Evolutionary conservation across 768 basidiomycete species (phyloP), one percentile per base, ranked within the genome.

Genomic region (Russula brevipes): DNA sequence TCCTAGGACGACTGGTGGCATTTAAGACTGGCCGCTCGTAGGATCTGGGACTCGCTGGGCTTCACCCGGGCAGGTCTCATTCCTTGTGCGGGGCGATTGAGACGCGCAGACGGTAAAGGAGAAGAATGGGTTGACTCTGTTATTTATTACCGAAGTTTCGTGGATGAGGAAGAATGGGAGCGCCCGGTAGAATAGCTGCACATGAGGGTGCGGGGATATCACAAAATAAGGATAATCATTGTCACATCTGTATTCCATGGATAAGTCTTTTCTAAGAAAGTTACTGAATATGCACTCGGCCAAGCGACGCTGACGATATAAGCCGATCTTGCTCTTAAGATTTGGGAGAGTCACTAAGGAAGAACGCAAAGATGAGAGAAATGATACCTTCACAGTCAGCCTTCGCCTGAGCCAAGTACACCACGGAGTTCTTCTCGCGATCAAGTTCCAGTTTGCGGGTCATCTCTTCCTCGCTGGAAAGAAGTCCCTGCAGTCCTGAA

Each of bases 51-150:
- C 67, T 74, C 77, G 17, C 78, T 95, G 0, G 85, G 85, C 8
- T 97, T 98, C 77, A 80, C 76, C 9, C 88, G 88, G 68, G 88
- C 85, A 2, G 94, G 93, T 0, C 73, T 81, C 56, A 90, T 92
- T 70, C 88, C 88, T 33, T 79, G 81, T 42, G 89, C 87, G 3
- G 95, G 95, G 2, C 79, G 87, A 51, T 75, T 96, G 51, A 82
- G 75, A 65, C 81, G 79, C 7, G 76, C 77, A 51, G 87, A 90
- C 68, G 92, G 88, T 0, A 70, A 76, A 5, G 87, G 83, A 14
- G 94, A 96, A 70, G 93, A 95, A 71, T 95, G 85, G 68, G 86
- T 94, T 8, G 94, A 97, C 71, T 92, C 94, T 0, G 85, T 85
- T 75, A 82, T 97, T 17, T 81, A 91, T 70, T 92, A 90, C 76